Conservation (phyloP, 768 basidiomycete species). For the Tulasnella sp. region DNA sequence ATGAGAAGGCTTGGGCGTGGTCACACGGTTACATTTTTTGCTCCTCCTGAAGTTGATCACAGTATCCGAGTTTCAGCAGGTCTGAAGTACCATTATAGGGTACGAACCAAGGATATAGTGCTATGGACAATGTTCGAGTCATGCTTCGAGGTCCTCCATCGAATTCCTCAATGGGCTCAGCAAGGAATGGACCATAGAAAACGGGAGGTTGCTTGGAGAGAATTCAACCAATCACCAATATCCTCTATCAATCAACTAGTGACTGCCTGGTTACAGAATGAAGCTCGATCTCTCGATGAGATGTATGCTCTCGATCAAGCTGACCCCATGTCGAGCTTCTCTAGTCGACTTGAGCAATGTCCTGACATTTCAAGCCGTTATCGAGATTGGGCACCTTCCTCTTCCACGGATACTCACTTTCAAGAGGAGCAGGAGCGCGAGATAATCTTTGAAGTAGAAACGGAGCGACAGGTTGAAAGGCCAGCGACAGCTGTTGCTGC, state of each 20-base stretch:
- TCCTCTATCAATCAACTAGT: slow-evolving; percentile 18
- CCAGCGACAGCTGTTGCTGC: slow-evolving; percentile 12
- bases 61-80: slow-evolving; percentile 22
- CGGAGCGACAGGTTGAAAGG: background rate
- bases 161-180: slow-evolving; percentile 28
- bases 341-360: background rate
- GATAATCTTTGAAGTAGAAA: slow-evolving; percentile 8
- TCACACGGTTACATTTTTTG: slow-evolving; percentile 39
- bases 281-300: slow-evolving; percentile 9
- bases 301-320: slow-evolving; percentile 1
- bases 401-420: background rate
- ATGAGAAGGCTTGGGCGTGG: slow-evolving; percentile 38
- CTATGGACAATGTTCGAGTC: slow-evolving; percentile 36
- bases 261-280: slow-evolving; percentile 2
- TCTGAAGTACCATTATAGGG: background rate
- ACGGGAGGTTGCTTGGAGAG: slow-evolving; percentile 26
- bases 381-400: no score
- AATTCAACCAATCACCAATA: slow-evolving; percentile 20
- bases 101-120: slow-evolving; percentile 27
- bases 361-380: background rate
- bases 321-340: background rate
- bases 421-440: slow-evolving; percentile 9
- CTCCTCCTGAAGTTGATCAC: slow-evolving; percentile 31
- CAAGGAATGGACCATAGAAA: slow-evolving; percentile 30
- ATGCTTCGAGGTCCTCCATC: slow-evolving; percentile 32